Evolutionary conservation across 1,139 yeast species (phyloP).

Genomic region (Scheffersomyces titani): DNA sequence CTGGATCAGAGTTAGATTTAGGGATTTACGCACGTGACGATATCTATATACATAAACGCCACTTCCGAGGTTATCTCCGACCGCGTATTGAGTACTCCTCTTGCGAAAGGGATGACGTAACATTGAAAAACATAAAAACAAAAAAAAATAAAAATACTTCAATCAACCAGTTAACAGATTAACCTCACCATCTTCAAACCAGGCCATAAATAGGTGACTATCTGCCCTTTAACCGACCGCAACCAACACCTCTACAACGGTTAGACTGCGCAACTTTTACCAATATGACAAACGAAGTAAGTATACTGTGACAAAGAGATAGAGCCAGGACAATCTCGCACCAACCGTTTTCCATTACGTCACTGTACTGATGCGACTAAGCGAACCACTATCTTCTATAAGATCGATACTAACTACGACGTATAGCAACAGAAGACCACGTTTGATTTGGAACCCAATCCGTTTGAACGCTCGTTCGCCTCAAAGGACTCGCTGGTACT

Average conservation of each 20-base stretch:
- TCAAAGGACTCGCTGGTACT: conserved; percentile 25
- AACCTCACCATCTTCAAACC: not conserved
- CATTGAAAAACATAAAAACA: not conserved
- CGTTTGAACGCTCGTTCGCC: conserved; percentile 94
- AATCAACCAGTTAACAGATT: not conserved
- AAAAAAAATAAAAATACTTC: not conserved
- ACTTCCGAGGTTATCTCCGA: not conserved
- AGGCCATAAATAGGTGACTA: not conserved
- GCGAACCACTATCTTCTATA: not conserved
- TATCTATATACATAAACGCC: not conserved
- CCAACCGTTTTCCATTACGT: not conserved
- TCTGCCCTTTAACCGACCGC: not conserved
- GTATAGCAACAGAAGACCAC: conserved; percentile 40
- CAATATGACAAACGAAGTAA: not conserved
- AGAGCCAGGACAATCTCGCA: not conserved
- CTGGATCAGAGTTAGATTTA: not conserved
- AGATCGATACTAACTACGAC: conserved; percentile 18
- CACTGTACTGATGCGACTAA: conserved; percentile 2
- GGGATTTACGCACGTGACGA: not conserved
- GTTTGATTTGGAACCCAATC: conserved; percentile 89
- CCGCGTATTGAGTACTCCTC: not conserved
- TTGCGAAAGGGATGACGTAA: not conserved
- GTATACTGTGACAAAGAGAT: not conserved
- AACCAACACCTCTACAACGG: not conserved
- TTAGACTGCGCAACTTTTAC: not conserved